Evolutionary conservation across 495 filamentous ascomycete genomes (phyloP).

Genomic region (Xylaria flabelliformis): DNA sequence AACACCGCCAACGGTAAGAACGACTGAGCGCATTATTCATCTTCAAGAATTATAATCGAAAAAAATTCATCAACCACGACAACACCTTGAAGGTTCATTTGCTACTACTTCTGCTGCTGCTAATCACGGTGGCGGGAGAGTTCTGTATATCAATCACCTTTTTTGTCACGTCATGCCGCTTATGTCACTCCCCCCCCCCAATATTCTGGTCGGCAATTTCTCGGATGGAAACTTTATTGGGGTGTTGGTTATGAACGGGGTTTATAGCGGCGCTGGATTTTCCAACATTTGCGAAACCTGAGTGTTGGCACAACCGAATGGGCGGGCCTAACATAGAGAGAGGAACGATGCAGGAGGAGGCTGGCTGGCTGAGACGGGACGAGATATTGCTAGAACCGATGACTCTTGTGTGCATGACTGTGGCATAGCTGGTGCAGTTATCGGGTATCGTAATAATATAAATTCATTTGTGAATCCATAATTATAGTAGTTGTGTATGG

Average conservation of each 20-base stretch:
- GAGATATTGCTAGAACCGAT: not conserved
- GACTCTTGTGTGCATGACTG: slow-evolving; percentile 18
- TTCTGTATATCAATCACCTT: slow-evolving; percentile 45
- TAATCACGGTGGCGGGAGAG: slow-evolving; percentile 38
- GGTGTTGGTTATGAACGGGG: slow-evolving; percentile 34
- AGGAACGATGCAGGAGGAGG: not conserved
- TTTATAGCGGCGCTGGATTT: slow-evolving; percentile 39
- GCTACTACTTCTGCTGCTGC: slow-evolving; percentile 36
- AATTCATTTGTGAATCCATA: slow-evolving; percentile 20
- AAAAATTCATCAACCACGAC: slow-evolving; percentile 6
- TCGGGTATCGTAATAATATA: slow-evolving; percentile 19
- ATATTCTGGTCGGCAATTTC: slow-evolving; percentile 27
- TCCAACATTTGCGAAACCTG: slow-evolving; percentile 27
- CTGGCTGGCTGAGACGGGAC: not conserved
- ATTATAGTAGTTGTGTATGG: no score
- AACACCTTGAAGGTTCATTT: slow-evolving; percentile 30
- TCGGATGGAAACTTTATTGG: slow-evolving; percentile 18
- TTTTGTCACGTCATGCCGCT: slow-evolving; percentile 38
- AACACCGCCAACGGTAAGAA: slow-evolving; percentile 72
- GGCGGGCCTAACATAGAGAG: not conserved
- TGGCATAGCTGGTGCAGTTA: not conserved
- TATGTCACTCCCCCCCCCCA: slow-evolving; percentile 28
- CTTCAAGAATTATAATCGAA: slow-evolving; percentile 19
- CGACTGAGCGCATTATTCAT: slow-evolving; percentile 60
- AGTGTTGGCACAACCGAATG: slow-evolving; percentile 16